Evolutionary conservation across 257 asterid genomes (phyloP), one percentile per base, ranked within the genome.

Genomic region (Knoxia roxburghii): DNA sequence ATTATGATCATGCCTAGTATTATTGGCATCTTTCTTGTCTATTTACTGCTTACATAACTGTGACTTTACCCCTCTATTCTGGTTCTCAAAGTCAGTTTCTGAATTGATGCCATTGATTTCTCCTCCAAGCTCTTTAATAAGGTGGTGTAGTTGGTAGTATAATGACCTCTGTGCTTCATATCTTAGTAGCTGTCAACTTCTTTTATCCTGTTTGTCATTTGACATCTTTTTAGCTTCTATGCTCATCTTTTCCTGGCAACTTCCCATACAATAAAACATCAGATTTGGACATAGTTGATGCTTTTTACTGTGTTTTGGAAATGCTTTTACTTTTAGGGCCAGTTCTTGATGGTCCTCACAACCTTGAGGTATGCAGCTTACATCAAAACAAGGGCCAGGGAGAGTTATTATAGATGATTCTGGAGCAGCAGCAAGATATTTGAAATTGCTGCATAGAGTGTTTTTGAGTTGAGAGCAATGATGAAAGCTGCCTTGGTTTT

Each of bases 391-490:
- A 15, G 65, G 32, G 49, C 49, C 41, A 37, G 41, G 4, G n/a
- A n/a, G n/a, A 20, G 49, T 60, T 60, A 6, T 59, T 18, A 48
- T 41, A 37, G 41, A 37, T 41, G 49, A 20, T 60, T 60, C n/a
- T 12, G 65, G 21, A 58, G 64, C 39, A 35, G 10, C 41, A 64
- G 24, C n/a, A n/a, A n/a, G n/a, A n/a, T n/a, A n/a, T n/a, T n/a
- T n/a, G 56, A 4, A 29, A 45, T 46, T 13, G 59, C 24, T 48
- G 53, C 53, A 48, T 55, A 48, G 67, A 48, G 21, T 40, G 30
- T 4, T 37, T 37, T 52, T 18, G 72, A 13, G 59, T 52, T 24
- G 73, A 54, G 50, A 63, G 41, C n/a, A 26, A 61, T 52, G 46
- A 50, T 51, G 18, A 70, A 30, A 55, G 45, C 14, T 30, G 20